Evolutionary conservation across 2,329 filamentous ascomycete genomes (phyloP).

Genomic region (Stagonosporopsis tanaceti): DNA sequence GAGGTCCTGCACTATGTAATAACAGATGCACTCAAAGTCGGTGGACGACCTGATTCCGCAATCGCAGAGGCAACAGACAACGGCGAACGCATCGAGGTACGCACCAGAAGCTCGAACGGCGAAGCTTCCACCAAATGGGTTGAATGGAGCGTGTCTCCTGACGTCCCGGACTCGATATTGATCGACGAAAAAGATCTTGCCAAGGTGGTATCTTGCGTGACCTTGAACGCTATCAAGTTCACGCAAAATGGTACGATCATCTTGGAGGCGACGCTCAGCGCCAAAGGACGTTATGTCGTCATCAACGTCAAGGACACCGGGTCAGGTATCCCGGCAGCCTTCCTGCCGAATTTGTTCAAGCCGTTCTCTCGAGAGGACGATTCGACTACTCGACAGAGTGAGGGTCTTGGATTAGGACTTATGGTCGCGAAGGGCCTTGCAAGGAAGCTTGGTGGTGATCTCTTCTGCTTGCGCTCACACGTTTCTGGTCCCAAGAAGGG

Average conservation of each 20-base stretch:
- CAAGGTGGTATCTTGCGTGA: conserved; percentile 70
- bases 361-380: conserved; percentile 74
- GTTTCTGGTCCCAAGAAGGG: conserved; percentile 68
- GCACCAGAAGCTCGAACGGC: conserved; percentile 54
- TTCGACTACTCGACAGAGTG: conserved; percentile 71
- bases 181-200: conserved; percentile 70
- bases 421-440: conserved; percentile 77
- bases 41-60: conserved; percentile 62
- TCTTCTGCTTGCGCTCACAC: conserved; percentile 69
- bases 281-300: conserved; percentile 62
- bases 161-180: conserved; percentile 62
- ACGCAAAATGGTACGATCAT: conserved; percentile 70
- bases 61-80: conserved; percentile 55
- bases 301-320: conserved; percentile 72
- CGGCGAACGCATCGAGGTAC: conserved; percentile 60
- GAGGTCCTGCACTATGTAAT: conserved; percentile 62
- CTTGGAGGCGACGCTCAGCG: conserved; percentile 62
- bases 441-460: conserved; percentile 72
- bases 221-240: conserved; percentile 75
- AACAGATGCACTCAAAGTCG: conserved; percentile 61
- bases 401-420: conserved; percentile 73
- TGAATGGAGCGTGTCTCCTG: conserved; percentile 59
- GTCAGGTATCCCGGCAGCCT: conserved; percentile 71
- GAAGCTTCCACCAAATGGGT: conserved; percentile 57
- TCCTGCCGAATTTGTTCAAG: conserved; percentile 72